Evolutionary conservation across 305 asterid species (phyloP).

Genomic region (Solanum hybrid): DNA sequence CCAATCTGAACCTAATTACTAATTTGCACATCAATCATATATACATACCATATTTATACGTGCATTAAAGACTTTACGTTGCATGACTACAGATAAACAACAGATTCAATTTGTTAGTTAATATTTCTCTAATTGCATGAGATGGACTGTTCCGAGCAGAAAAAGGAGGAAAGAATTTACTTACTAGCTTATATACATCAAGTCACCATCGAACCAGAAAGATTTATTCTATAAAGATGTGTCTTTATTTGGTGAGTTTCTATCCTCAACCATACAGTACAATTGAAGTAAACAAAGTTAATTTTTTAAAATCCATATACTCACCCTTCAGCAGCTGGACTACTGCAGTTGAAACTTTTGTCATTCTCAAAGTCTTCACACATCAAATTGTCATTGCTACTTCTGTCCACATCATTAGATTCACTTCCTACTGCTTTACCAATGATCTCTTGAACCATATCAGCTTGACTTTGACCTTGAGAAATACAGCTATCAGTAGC

Average conservation of each 20-base stretch:
- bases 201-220: not conserved
- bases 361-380: constrained; percentile 7
- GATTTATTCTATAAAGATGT: not conserved
- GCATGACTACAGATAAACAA: not conserved
- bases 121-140: not conserved
- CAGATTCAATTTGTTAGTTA: not conserved
- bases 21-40: not conserved
- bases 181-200: not conserved
- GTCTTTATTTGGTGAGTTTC: not conserved
- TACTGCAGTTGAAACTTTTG: not conserved
- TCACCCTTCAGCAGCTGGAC: constrained; percentile 1
- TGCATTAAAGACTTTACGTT: not conserved
- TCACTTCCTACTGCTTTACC: constrained; percentile 13
- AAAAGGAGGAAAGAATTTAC: not conserved
- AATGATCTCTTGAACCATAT: constrained; percentile 14
- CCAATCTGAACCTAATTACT: not conserved
- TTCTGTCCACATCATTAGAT: constrained; percentile 17
- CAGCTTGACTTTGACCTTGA: constrained; percentile 18
- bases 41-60: not conserved
- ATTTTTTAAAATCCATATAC: not conserved
- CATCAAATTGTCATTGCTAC: constrained; percentile 3
- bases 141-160: not conserved
- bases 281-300: not conserved
- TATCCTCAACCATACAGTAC: not conserved
- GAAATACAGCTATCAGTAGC: constrained; percentile 19